Evolutionary conservation across 768 basidiomycete species (phyloP), one percentile per base, ranked within the genome.

Genomic region (Omphalotus guepiniiformis): DNA sequence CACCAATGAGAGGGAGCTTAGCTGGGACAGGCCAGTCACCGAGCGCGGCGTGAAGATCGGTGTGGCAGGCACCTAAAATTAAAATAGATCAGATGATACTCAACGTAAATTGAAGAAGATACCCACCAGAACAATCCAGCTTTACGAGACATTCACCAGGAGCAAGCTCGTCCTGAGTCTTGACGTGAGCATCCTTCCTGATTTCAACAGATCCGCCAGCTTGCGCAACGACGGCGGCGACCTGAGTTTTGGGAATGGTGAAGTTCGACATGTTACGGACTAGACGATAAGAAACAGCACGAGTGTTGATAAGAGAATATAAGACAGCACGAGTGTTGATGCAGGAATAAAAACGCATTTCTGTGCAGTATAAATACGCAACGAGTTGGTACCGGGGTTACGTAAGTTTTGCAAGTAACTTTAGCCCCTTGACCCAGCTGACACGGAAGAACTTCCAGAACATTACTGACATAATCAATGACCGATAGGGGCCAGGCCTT

Each of bases 11-110:
- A 0, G 85, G 85, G 1, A 71, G 71, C 43, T 71, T 77, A 27
- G 79, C 71, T n/a, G 73, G 63, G 8, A 88, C 48, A 0, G 92
- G 92, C 93, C 93, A 93, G 60, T 93, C 92, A 36, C 78, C 80
- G 30, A 76, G 64, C 29, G 78, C 78, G 22, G 83, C 83, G 56
- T 92, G 90, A 12, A 89, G 74, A 58, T 92, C 90, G 3, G 85
- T 88, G 59, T 91, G 88, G 66, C 90, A 92, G n/a, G 71, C 66
- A 6, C 72, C 72, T 56, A 38, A 8, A n/a, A 26, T 22, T 23
- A 91, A 35, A 15, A 41, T 21, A 36, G 22, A 18, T 19, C 6
- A 27, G 11, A 15, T 19, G 7, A n/a, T n/a, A n/a, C 23, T 28
- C 7, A 19, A 3, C n/a, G 27, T n/a, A 13, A 23, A 39, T 6